Percentiles rank a stretch among this genome's conserved stretches.
phyloP scores from a whole-genome alignment of 805 yeast genomes.

The Blastobotrys chiropterorum region DNA sequence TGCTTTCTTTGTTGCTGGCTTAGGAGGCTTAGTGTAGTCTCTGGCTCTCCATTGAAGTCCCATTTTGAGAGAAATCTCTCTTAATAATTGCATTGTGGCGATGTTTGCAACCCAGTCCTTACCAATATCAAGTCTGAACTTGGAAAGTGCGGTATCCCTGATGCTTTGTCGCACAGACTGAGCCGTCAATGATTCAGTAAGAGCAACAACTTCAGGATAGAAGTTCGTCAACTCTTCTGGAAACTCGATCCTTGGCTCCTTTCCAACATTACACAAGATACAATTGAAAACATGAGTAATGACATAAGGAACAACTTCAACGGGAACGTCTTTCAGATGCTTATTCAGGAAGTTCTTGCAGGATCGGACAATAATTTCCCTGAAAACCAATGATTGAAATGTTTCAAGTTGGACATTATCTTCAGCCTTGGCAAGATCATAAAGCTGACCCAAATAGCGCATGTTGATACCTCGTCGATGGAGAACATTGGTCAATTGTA shows the following conservation, averaged over 20 bases:
- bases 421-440: slow-evolving; percentile 32
- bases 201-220: slow-evolving; percentile 29
- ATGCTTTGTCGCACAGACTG: slow-evolving; percentile 41
- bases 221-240: slow-evolving; percentile 34
- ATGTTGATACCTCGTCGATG: slow-evolving; percentile 83
- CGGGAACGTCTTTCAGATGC: slow-evolving; percentile 41
- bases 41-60: slow-evolving; percentile 80
- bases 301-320: slow-evolving; percentile 49
- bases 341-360: slow-evolving; percentile 66
- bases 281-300: slow-evolving; percentile 64
- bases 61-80: slow-evolving; percentile 66
- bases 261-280: slow-evolving; percentile 41
- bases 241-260: slow-evolving; percentile 34
- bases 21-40: slow-evolving; percentile 29
- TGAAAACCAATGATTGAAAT: slow-evolving; percentile 44
- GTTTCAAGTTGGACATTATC: slow-evolving; percentile 31
- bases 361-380: slow-evolving; percentile 77
- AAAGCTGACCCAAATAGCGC: slow-evolving; percentile 74
- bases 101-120: slow-evolving; percentile 41
- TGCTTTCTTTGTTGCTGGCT: slow-evolving; percentile 17
- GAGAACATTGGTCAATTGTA: slow-evolving; percentile 57
- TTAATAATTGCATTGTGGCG: slow-evolving; percentile 44
- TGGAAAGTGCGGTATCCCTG: slow-evolving; percentile 45
- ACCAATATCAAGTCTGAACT: slow-evolving; percentile 60
- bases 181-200: slow-evolving; percentile 31